Conservation (phyloP, 2,329 filamentous ascomycete species). For the Paraconiothyrium brasiliense region DNA sequence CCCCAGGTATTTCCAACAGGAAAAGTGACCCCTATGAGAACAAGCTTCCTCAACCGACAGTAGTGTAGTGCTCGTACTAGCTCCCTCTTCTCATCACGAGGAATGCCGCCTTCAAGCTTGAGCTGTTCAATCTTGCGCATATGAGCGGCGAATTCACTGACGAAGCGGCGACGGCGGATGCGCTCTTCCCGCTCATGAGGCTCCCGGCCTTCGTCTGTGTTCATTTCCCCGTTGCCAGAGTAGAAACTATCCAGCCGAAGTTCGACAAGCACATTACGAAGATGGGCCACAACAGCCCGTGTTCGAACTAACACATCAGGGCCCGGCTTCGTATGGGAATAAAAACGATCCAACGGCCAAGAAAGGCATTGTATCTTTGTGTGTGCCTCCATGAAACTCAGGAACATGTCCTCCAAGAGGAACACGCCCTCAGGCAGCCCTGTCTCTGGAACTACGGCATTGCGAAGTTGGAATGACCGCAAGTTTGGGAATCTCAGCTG, state of each 20-base stretch:
- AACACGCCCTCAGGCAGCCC: constrained; percentile 49
- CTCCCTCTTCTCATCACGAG: constrained; percentile 58
- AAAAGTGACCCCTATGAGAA: constrained; percentile 56
- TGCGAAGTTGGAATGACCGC: constrained; percentile 57
- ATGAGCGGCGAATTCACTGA: constrained; percentile 53
- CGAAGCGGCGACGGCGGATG: constrained; percentile 49
- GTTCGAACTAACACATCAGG: constrained; percentile 35
- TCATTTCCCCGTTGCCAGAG: constrained; percentile 36
- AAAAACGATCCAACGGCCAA: constrained; percentile 59
- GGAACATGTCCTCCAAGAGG: constrained; percentile 49
- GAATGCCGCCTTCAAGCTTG: constrained; percentile 59
- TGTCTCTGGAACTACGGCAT: constrained; percentile 51
- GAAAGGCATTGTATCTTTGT: constrained; percentile 55
- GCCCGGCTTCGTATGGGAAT: constrained; percentile 40
- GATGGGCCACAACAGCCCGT: constrained; percentile 48
- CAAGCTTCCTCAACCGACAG: constrained; percentile 55
- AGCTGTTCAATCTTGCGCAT: constrained; percentile 55
- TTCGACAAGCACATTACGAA: constrained; percentile 52
- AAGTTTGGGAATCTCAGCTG: constrained; percentile 54
- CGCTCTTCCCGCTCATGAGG: constrained; percentile 30
- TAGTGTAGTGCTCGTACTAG: constrained; percentile 53
- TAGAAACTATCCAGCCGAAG: constrained; percentile 54
- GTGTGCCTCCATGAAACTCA: constrained; percentile 57
- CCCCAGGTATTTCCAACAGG: constrained; percentile 59
- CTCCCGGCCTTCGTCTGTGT: constrained; percentile 38